These are phyloP conservation scores for Candida freyschussii DNA, from an alignment of 1,139 yeast genomes.

Conservation along the genomic window DNA sequence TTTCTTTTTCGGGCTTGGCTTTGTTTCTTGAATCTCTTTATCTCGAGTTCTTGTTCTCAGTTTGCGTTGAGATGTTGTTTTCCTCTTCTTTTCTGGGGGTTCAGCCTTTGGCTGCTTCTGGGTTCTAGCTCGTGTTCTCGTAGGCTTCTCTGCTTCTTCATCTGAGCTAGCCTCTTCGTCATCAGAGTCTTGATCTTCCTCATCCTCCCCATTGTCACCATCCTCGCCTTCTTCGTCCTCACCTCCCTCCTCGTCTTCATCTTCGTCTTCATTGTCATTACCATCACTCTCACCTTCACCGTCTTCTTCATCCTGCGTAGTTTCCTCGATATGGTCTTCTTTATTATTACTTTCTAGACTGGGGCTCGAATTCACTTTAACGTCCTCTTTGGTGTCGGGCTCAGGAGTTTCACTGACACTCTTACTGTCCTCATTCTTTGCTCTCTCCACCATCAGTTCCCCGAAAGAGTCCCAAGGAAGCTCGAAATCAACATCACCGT, in stretches of 20 bases:
- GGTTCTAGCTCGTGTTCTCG: conserved; percentile 27
- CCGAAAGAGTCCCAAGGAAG: conserved; percentile 44
- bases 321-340: conserved; percentile 6
- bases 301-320: conserved; percentile 1
- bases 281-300: background rate
- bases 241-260: conserved; percentile 10
- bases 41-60: conserved; percentile 18
- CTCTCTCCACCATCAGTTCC: conserved; percentile 35
- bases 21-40: conserved; percentile 25
- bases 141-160: conserved; percentile 18
- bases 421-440: conserved; percentile 24
- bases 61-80: conserved; percentile 10
- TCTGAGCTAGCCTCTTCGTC: conserved; percentile 4
- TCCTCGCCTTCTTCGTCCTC: conserved; percentile 12
- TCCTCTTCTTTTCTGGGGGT: conserved; percentile 6
- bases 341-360: background rate
- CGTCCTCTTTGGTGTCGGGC: conserved; percentile 25
- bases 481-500: conserved; percentile 31
- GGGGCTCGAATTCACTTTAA: too few species aligned
- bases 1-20: conserved; percentile 12
- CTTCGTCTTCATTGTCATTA: conserved; percentile 6
- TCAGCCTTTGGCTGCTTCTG: conserved; percentile 12
- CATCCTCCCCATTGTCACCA: conserved; percentile 13
- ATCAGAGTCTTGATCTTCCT: conserved; percentile 6
- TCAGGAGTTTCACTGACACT: conserved; percentile 1